Conservation (phyloP, 1,139 yeast species). For the Zygosaccharomyces sapae region DNA sequence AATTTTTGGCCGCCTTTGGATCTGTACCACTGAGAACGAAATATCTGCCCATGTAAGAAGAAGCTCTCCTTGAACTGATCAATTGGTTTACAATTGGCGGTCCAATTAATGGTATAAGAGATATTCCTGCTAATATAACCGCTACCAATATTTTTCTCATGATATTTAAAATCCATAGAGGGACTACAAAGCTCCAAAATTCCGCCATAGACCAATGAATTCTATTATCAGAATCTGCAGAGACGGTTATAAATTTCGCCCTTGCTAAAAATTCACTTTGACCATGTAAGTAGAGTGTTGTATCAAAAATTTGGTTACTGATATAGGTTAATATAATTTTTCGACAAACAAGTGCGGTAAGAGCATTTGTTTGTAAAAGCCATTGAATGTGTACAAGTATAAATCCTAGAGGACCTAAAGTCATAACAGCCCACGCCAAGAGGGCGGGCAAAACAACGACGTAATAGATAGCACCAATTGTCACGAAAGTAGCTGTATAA, state of each 20-base stretch:
- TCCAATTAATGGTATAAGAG: constrained; percentile 31
- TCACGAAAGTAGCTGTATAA: constrained; percentile 22
- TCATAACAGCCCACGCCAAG: constrained; percentile 21
- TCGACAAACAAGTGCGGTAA: constrained; percentile 25
- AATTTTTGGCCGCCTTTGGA: constrained; percentile 15
- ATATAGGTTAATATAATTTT: constrained; percentile 24
- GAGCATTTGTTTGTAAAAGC: constrained; percentile 28
- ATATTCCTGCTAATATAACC: constrained; percentile 15
- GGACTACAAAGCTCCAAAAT: constrained; percentile 14
- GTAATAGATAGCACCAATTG: constrained; percentile 26
- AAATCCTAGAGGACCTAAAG: constrained; percentile 32
- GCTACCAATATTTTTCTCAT: constrained; percentile 9
- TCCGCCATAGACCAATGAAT: constrained; percentile 10
- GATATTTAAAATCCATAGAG: constrained; percentile 7
- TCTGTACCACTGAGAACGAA: constrained; percentile 17
- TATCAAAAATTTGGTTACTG: constrained; percentile 27
- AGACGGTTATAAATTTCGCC: constrained; percentile 17
- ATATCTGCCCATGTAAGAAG: constrained; percentile 23
- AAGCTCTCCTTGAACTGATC: constrained; percentile 28
- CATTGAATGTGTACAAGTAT: constrained; percentile 29
- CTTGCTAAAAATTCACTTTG: constrained; percentile 20
- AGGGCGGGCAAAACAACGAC: constrained; percentile 26
- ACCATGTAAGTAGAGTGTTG: constrained; percentile 25
- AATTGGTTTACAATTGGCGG: constrained; percentile 28
- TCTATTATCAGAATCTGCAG: constrained; percentile 5